A percentile compares a stretch with the other conserved stretches of the same genome.
These are phyloP conservation scores for Rhipidocladum racemiflorum DNA, from an alignment of 176 grass and related monocot genomes.

Conservation along the genomic window DNA sequence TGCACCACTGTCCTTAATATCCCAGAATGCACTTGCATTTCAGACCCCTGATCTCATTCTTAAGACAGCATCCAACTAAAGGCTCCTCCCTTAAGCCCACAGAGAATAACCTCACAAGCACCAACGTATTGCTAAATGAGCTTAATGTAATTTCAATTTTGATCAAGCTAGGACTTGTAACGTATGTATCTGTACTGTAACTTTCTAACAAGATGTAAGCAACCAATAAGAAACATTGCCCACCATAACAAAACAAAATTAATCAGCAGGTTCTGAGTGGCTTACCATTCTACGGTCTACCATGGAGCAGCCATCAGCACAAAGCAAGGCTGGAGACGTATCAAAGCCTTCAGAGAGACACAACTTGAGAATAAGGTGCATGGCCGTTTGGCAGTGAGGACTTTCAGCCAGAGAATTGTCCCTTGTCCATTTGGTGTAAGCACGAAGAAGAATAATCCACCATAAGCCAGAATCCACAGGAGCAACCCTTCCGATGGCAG, in stretches of 20 bases:
- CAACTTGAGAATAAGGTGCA: conserved; percentile 72
- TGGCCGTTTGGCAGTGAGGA: conserved; percentile 62
- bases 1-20: background rate
- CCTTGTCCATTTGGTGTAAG: conserved; percentile 68
- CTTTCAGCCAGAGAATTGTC: conserved; percentile 66
- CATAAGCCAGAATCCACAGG: conserved; percentile 93
- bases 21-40: conserved; percentile 4
- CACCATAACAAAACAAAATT: conserved; percentile 1
- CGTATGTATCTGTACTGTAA: background rate
- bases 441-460: conserved; percentile 91
- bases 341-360: conserved; percentile 95
- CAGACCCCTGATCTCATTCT: background rate
- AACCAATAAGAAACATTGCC: conserved; percentile 7
- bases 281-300: conserved; percentile 87
- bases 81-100: background rate
- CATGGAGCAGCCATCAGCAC: conserved; percentile 90
- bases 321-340: conserved; percentile 91
- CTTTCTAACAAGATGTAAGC: background rate
- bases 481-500: conserved; percentile 86
- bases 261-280: conserved; percentile 3
- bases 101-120: background rate
- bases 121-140: background rate
- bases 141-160: background rate
- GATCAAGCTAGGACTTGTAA: background rate
- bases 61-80: background rate